Evolutionary conservation across 2,329 filamentous ascomycete species (phyloP).

Genomic region (Nectriaceae sp.): DNA sequence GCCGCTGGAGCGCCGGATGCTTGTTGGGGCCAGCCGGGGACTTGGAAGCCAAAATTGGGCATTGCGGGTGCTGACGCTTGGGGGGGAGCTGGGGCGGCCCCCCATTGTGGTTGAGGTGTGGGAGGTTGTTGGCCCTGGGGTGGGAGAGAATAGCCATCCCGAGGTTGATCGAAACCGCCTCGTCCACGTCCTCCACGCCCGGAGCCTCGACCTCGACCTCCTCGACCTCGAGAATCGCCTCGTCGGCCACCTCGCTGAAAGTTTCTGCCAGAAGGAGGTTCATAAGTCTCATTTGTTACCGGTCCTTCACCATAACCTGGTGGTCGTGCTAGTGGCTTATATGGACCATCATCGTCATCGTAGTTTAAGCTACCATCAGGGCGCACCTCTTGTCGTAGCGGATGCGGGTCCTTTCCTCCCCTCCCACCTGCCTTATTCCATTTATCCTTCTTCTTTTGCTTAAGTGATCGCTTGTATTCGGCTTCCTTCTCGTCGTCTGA

Average conservation of each 20-base stretch:
- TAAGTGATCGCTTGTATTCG: slow-evolving; percentile 71
- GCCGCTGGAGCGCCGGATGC: slow-evolving; percentile 27
- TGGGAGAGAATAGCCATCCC: slow-evolving; percentile 46
- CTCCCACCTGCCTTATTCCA: slow-evolving; percentile 45
- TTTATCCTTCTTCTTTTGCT: slow-evolving; percentile 63
- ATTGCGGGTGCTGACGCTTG: slow-evolving; percentile 24
- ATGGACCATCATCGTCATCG: slow-evolving; percentile 70
- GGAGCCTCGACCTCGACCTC: slow-evolving; percentile 43
- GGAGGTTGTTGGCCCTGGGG: slow-evolving; percentile 34
- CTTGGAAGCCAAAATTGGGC: slow-evolving; percentile 45
- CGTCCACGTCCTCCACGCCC: slow-evolving; percentile 43
- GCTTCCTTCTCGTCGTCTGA: slow-evolving; percentile 95
- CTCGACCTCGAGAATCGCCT: slow-evolving; percentile 48
- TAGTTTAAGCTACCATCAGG: slow-evolving; percentile 59
- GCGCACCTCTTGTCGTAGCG: slow-evolving; percentile 41
- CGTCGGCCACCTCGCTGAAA: slow-evolving; percentile 43
- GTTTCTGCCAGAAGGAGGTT: slow-evolving; percentile 35
- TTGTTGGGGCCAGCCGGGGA: slow-evolving; percentile 44
- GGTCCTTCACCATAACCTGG: slow-evolving; percentile 59
- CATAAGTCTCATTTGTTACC: slow-evolving; percentile 40
- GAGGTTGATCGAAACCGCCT: slow-evolving; percentile 33
- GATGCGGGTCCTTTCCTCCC: slow-evolving; percentile 39
- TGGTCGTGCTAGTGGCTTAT: slow-evolving; percentile 71
- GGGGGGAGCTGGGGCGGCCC: slow-evolving; percentile 13
- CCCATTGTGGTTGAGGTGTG: slow-evolving; percentile 16